Percentiles rank a stretch among this genome's conserved stretches.
These are phyloP conservation scores for Spizellomyces sp. DNA, from an alignment of 192 early-diverging fungal species.

Conservation along the genomic window DNA sequence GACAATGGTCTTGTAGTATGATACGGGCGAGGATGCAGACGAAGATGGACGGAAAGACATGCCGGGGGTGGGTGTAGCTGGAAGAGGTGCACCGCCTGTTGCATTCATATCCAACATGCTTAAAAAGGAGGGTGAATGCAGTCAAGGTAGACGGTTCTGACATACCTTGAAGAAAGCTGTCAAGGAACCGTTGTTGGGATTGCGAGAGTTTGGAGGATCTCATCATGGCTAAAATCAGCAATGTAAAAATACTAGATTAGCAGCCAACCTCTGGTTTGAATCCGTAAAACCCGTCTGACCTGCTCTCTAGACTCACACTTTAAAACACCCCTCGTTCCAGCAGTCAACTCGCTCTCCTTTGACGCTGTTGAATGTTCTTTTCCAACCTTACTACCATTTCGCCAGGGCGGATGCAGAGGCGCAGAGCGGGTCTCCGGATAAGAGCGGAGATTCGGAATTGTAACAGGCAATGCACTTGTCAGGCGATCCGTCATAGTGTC, in stretches of 20 bases:
- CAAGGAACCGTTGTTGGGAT: conserved; percentile 44
- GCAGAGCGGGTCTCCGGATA: background rate
- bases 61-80: conserved; percentile 26
- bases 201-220: conserved; percentile 46
- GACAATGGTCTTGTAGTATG: background rate
- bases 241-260: conserved; percentile 6
- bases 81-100: conserved; percentile 27
- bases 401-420: conserved; percentile 18
- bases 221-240: conserved; percentile 45
- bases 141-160: background rate
- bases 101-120: background rate
- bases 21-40: background rate
- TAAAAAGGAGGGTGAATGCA: background rate
- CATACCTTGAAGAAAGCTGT: conserved; percentile 26
- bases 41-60: conserved; percentile 7
- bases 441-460: conserved; percentile 1
- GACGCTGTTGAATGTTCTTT: background rate
- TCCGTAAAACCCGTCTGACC: background rate
- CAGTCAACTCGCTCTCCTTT: conserved; percentile 35
- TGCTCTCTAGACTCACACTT: conserved; percentile 40
- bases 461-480: background rate
- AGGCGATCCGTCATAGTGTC: background rate
- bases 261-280: no score
- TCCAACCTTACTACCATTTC: conserved; percentile 12
- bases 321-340: conserved; percentile 39